Conservation (phyloP, 768 basidiomycete genomes). For the Pleurotus cornucopiae region DNA sequence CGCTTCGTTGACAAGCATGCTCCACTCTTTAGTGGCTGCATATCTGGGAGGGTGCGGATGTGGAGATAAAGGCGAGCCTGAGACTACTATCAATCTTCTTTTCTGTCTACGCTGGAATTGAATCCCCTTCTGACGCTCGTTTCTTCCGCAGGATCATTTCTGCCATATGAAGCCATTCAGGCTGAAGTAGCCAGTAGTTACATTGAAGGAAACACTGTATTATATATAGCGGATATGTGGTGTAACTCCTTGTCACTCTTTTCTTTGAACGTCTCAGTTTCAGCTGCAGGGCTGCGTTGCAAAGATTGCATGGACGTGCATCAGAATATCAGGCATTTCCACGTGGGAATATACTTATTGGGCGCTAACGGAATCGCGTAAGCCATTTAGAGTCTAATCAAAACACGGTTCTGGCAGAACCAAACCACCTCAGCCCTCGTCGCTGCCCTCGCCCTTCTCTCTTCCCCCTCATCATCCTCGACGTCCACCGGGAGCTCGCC, state of each 20-base stretch:
- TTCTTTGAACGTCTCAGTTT: not conserved
- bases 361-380: not conserved
- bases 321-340: not conserved
- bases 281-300: too few relatives aligned
- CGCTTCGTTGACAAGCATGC: constrained; percentile 15
- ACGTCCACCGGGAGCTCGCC: not conserved
- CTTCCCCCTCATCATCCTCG: constrained; percentile 4
- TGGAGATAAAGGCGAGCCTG: constrained; percentile 89
- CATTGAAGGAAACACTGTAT: not conserved
- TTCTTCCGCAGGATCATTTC: too few relatives aligned
- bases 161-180: not conserved
- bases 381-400: not conserved
- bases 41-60: constrained; percentile 55
- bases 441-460: not conserved
- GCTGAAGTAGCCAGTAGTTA: not conserved
- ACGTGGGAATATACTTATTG: constrained; percentile 1
- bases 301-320: too few relatives aligned
- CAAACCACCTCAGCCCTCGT: not conserved
- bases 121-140: too few relatives aligned
- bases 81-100: constrained; percentile 28
- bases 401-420: constrained; percentile 1
- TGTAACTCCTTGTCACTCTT: not conserved
- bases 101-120: too few relatives aligned
- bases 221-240: not conserved
- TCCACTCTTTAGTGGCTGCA: constrained; percentile 13